Conservation (phyloP, 805 yeast genomes). For the Starmerella stigmatis region DNA sequence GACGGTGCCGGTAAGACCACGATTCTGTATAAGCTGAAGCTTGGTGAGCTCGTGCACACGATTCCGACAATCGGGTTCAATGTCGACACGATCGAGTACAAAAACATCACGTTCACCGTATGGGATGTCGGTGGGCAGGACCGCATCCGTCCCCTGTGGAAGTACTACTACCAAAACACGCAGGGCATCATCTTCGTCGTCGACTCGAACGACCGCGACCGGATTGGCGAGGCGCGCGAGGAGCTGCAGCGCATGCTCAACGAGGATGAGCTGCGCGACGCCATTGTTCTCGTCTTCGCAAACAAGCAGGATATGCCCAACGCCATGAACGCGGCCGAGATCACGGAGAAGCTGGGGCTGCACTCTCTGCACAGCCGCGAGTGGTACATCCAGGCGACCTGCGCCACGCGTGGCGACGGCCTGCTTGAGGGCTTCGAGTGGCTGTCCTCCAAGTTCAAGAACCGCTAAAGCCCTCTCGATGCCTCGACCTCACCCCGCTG, state of each 20-base stretch:
- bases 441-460: conserved; percentile 85
- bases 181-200: conserved; percentile 97
- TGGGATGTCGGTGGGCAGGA: conserved; percentile 99
- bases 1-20: conserved; percentile 99
- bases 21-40: conserved; percentile 83
- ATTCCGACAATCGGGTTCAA: conserved; percentile 96
- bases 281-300: conserved; percentile 88
- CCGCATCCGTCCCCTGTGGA: conserved; percentile 97
- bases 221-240: conserved; percentile 96
- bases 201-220: conserved; percentile 95
- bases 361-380: conserved; percentile 97
- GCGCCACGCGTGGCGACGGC: conserved; percentile 99
- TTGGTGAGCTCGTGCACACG: conserved; percentile 92
- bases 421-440: conserved; percentile 95
- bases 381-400: conserved; percentile 98
- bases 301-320: conserved; percentile 98
- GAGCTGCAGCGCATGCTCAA: conserved; percentile 96
- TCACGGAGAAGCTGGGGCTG: conserved; percentile 91
- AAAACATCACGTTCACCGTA: conserved; percentile 90
- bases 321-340: conserved; percentile 98
- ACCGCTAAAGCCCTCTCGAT: conserved; percentile 26
- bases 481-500: not conserved
- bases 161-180: conserved; percentile 97
- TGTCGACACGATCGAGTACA: conserved; percentile 94
- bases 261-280: conserved; percentile 97